phyloP scores from a whole-genome alignment of 2,329 filamentous ascomycete species.

The Botrytis galanthina region DNA sequence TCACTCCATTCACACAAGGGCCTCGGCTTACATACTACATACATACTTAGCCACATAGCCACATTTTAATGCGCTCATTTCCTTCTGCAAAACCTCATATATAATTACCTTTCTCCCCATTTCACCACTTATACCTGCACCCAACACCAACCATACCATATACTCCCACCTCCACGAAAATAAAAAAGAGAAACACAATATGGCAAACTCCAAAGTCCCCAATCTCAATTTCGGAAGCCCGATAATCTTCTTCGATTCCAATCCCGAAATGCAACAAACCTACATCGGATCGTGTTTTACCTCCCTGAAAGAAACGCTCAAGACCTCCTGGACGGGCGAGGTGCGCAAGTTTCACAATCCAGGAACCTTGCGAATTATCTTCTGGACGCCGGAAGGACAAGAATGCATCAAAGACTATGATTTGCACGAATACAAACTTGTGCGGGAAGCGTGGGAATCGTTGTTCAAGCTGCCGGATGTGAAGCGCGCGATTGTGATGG shows the following conservation, averaged over 20 bases:
- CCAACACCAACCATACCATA: not conserved
- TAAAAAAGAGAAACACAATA: not conserved
- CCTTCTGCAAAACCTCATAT: not conserved
- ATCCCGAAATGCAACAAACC: slow-evolving; percentile 33
- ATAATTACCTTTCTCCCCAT: not conserved
- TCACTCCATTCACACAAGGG: not conserved
- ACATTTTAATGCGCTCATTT: not conserved
- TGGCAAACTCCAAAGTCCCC: slow-evolving; percentile 9
- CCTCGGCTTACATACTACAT: not conserved
- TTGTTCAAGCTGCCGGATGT: slow-evolving; percentile 31
- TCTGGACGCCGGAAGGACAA: slow-evolving; percentile 31
- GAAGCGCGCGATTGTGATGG: slow-evolving; percentile 30
- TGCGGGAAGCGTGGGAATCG: slow-evolving; percentile 29
- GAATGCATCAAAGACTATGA: slow-evolving; percentile 33
- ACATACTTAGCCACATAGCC: not conserved
- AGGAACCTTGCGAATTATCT: slow-evolving; percentile 32
- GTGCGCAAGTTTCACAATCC: slow-evolving; percentile 30
- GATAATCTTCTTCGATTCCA: slow-evolving; percentile 34
- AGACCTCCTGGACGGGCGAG: slow-evolving; percentile 32
- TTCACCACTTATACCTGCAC: not conserved
- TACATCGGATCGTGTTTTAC: slow-evolving; percentile 32
- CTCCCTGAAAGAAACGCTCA: slow-evolving; percentile 26
- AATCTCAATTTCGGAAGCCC: slow-evolving; percentile 27
- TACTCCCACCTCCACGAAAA: not conserved
- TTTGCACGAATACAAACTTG: slow-evolving; percentile 30